A percentile compares a stretch with the other conserved stretches of the same genome.
Conservation (phyloP, 805 yeast species). For the Candida yuanshanica region DNA sequence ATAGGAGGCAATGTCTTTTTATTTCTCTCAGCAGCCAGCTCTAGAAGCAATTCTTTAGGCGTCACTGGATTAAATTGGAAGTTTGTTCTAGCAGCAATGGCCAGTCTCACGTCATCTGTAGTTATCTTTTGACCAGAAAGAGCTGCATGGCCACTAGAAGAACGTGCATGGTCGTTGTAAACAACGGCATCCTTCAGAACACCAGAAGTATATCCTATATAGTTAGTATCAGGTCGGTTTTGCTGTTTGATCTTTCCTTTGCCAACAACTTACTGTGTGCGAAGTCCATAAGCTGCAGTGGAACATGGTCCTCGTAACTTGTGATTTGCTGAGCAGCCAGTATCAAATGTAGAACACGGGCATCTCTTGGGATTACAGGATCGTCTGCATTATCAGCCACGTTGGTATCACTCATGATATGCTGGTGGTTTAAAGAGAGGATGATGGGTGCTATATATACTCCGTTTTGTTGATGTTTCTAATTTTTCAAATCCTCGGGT, state of each 20-base stretch:
- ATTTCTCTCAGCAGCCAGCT: conserved; percentile 88
- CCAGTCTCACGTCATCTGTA: conserved; percentile 87
- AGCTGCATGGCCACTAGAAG: conserved; percentile 33
- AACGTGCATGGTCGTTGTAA: conserved; percentile 76
- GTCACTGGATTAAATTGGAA: conserved; percentile 95
- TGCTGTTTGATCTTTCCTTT: neutral
- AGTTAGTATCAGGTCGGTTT: conserved; percentile 5
- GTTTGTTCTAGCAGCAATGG: conserved; percentile 90
- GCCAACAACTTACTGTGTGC: conserved; percentile 54
- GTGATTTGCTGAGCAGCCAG: conserved; percentile 92
- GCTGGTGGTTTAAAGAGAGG: too few relatives aligned
- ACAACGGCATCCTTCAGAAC: conserved; percentile 85
- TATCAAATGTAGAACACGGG: conserved; percentile 79
- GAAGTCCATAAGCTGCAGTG: conserved; percentile 93
- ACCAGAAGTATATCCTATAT: conserved; percentile 66
- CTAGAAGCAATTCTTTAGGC: conserved; percentile 86
- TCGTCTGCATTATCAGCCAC: conserved; percentile 22
- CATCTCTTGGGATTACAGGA: conserved; percentile 69
- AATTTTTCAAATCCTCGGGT: neutral
- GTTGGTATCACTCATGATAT: conserved; percentile 6
- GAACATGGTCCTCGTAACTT: conserved; percentile 92
- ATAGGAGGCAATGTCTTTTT: conserved; percentile 87
- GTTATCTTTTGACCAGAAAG: conserved; percentile 48
- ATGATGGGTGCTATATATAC: too few relatives aligned
- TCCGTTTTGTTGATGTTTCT: neutral